Percentiles rank a stretch among this genome's conserved stretches.
Conservation (phyloP, 2,329 filamentous ascomycete species). For the Metarhizium sp. region DNA sequence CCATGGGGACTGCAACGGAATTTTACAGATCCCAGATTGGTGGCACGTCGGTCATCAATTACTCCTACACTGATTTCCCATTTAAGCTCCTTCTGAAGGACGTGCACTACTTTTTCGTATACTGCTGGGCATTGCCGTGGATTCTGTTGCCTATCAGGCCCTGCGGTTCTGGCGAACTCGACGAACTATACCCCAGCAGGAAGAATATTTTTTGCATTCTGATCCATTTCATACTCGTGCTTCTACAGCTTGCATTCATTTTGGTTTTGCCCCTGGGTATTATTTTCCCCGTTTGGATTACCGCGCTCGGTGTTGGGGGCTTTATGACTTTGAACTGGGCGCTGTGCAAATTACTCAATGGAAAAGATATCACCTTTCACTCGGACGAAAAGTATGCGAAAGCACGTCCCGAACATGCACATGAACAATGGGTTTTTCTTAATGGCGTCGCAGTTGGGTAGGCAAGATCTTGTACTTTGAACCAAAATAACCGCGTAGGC, state of each 20-base stretch:
- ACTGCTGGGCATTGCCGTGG: slow-evolving; percentile 47
- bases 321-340: slow-evolving; percentile 42
- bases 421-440: slow-evolving; percentile 72
- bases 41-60: slow-evolving; percentile 47
- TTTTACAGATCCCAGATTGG: slow-evolving; percentile 53
- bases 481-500: neutral
- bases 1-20: slow-evolving; percentile 25
- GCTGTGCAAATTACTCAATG: slow-evolving; percentile 42
- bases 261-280: slow-evolving; percentile 43
- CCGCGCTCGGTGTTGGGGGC: slow-evolving; percentile 24
- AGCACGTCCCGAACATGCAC: slow-evolving; percentile 37
- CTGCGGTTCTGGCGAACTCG: slow-evolving; percentile 41
- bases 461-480: slow-evolving; percentile 14
- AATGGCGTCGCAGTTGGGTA: slow-evolving; percentile 62
- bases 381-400: slow-evolving; percentile 45
- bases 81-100: slow-evolving; percentile 42
- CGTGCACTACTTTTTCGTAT: slow-evolving; percentile 45
- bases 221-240: slow-evolving; percentile 47
- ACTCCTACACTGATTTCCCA: slow-evolving; percentile 50
- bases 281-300: slow-evolving; percentile 40
- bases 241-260: slow-evolving; percentile 53
- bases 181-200: slow-evolving; percentile 53
- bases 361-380: slow-evolving; percentile 35
- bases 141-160: slow-evolving; percentile 50
- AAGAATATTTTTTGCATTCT: slow-evolving; percentile 47